Evolutionary conservation across 139 green algal genomes (phyloP).

Genomic region (Chlorella sp.): DNA sequence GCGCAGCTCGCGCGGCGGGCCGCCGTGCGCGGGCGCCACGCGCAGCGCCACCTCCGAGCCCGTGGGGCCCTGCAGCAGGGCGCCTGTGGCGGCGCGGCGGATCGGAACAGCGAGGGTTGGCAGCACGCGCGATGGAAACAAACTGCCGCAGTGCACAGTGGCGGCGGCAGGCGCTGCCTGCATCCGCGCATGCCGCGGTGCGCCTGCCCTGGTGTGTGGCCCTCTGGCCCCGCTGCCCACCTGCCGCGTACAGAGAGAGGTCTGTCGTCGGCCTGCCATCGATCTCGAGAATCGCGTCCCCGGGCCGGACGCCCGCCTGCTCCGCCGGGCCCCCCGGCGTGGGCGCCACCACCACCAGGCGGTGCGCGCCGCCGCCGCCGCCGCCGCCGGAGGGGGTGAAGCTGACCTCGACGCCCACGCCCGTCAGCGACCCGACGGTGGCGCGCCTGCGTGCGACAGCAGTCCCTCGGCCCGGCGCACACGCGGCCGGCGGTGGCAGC

Average conservation of each 20-base stretch:
- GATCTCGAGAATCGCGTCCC: constrained; percentile 83
- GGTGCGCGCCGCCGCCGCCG: background rate
- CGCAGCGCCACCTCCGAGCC: constrained; percentile 58
- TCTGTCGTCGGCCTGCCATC: constrained; percentile 65
- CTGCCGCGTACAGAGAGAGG: constrained; percentile 89
- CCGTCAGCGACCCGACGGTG: constrained; percentile 68
- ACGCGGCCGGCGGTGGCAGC: too few relatives aligned
- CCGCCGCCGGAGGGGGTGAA: constrained; percentile 29
- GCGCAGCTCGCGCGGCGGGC: background rate
- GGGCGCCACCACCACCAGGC: constrained; percentile 81
- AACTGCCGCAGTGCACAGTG: too few relatives aligned
- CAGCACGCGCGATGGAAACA: too few relatives aligned
- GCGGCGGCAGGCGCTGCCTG: too few relatives aligned
- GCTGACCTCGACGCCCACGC: constrained; percentile 78
- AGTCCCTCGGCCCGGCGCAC: too few relatives aligned
- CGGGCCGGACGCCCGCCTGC: constrained; percentile 75
- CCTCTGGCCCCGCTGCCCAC: too few relatives aligned
- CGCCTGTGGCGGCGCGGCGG: constrained; percentile 20
- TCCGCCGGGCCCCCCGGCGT: constrained; percentile 84
- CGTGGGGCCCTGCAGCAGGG: constrained; percentile 73
- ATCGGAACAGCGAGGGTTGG: constrained; percentile 15
- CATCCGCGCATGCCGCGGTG: too few relatives aligned
- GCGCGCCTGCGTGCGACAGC: constrained; percentile 27
- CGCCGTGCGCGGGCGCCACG: constrained; percentile 1
- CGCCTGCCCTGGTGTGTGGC: too few relatives aligned